Evolutionary conservation across 805 yeast genomes (phyloP).

Genomic region (Yamadazyma nakazawae): DNA sequence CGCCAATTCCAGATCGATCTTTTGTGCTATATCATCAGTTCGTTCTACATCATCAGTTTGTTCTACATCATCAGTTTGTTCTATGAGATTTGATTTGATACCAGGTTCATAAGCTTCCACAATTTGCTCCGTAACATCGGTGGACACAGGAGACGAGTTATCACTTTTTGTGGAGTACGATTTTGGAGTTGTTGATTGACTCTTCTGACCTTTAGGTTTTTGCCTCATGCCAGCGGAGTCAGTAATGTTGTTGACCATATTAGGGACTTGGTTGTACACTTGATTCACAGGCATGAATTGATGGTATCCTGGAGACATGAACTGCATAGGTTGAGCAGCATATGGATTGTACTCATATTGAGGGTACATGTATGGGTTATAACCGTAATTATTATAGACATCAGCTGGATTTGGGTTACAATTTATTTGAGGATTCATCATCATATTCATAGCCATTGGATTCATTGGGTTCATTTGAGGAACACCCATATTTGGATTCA

Average conservation of each 20-base stretch:
- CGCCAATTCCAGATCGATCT: not conserved
- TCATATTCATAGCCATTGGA: conserved; percentile 8
- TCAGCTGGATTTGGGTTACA: conserved; percentile 4
- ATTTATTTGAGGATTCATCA: conserved; percentile 6
- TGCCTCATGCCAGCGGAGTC: not conserved
- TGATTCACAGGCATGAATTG: conserved; percentile 7
- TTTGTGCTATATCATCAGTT: not conserved
- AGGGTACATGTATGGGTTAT: conserved; percentile 4
- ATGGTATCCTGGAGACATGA: not conserved
- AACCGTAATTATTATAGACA: conserved; percentile 1
- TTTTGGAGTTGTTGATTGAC: conserved; percentile 6
- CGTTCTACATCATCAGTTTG: not conserved
- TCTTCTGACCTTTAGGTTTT: conserved; percentile 1
- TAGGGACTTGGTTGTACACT: conserved; percentile 6
- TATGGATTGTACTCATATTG: conserved; percentile 6
- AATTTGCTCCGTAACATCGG: conserved; percentile 1
- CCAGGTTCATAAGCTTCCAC: not conserved
- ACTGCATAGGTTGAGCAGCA: conserved; percentile 3
- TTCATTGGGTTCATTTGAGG: conserved; percentile 2
- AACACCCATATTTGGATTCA: conserved; percentile 5
- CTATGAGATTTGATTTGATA: not conserved
- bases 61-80: not conserved
- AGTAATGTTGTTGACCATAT: not conserved
- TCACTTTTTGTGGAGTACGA: conserved; percentile 4
- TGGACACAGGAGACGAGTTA: conserved; percentile 4